Evolutionary conservation across 2,329 filamentous ascomycete genomes (phyloP), one percentile per base, ranked within the genome.

Genomic region (Fusarium pilosicola): DNA sequence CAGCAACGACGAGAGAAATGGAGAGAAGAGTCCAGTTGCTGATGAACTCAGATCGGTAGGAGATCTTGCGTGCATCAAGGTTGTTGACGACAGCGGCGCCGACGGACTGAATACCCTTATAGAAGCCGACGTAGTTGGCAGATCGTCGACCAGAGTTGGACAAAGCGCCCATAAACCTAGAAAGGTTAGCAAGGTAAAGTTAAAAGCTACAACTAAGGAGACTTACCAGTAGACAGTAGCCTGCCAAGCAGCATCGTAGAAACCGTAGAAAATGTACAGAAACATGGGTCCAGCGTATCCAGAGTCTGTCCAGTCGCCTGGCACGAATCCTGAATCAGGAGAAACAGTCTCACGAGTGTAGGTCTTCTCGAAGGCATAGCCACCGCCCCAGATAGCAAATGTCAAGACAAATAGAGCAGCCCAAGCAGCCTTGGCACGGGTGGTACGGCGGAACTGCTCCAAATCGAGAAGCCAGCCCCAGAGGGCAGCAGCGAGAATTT

Each of bases 141-240:
- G 96, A 89, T 82, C 95, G 96, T 82, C 95, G 94, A 69, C 93
- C 91, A 73, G 96, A 97, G 89, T 98, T 98, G 80, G 94, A 95
- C 48, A 98, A 87, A 13, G 95, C 90, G 57, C 96, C 96, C 93
- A 98, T 97, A 85, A 93, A 95, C 92, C 91, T 91, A 7, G 9
- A 15, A 7, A 14, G 8, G 39, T 77, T 45, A 77, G 74, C n/a
- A 56, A 30, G 20, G 30, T 4, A 46, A 24, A 13, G 22, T 7
- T 6, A 6, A 11, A 6, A 84, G 1, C 8, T 14, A 3, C 42
- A 86, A 87, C 5, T 85, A 3, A 22, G 6, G 3, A 2, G 20
- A 93, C 94, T 80, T 90, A 94, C 95, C 95, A 98, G 87, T 98
- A 98, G 56, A 95, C 91, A 78, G 87, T 91, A 1, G 94, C 96